Conservation (phyloP, 495 filamentous ascomycete species). For the Aspergillus baeticus region DNA sequence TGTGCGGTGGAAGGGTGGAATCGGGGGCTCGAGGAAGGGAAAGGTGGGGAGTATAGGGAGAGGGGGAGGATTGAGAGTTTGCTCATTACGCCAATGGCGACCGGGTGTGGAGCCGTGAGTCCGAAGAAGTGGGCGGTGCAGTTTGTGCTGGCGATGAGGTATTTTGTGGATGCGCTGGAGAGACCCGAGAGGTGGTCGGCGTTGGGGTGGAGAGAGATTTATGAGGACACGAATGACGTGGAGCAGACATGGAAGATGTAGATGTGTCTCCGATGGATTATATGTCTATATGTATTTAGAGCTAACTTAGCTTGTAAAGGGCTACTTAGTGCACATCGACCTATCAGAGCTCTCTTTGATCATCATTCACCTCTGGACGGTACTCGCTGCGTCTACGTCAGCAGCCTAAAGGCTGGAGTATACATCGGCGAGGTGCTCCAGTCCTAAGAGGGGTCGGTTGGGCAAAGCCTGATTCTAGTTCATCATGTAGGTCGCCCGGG, state of each 20-base stretch:
- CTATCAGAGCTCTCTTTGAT: slow-evolving; percentile 54
- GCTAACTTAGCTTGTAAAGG: neutral
- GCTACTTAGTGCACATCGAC: slow-evolving; percentile 1
- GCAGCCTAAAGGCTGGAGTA: slow-evolving; percentile 23
- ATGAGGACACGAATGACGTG: slow-evolving; percentile 25
- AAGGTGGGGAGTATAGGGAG: neutral
- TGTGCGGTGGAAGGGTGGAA: slow-evolving; percentile 47
- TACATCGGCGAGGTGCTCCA: slow-evolving; percentile 23
- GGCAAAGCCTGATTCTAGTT: slow-evolving; percentile 28
- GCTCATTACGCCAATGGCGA: slow-evolving; percentile 50
- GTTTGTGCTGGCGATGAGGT: slow-evolving; percentile 48
- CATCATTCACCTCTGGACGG: slow-evolving; percentile 26
- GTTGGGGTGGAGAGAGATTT: slow-evolving; percentile 32
- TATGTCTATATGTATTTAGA: neutral
- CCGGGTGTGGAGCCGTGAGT: slow-evolving; percentile 43
- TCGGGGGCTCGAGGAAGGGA: slow-evolving; percentile 9
- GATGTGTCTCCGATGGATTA: neutral
- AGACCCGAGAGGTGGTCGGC: slow-evolving; percentile 31
- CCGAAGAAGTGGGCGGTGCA: slow-evolving; percentile 47
- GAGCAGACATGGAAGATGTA: slow-evolving; percentile 22
- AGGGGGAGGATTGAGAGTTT: slow-evolving; percentile 35
- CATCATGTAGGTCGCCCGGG: slow-evolving; percentile 29
- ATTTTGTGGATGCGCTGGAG: slow-evolving; percentile 44
- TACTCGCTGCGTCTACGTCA: slow-evolving; percentile 34
- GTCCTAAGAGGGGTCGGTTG: slow-evolving; percentile 18